phyloP scores from a whole-genome alignment of 202 grass and related monocot genomes.

The Zizania palustris region DNA sequence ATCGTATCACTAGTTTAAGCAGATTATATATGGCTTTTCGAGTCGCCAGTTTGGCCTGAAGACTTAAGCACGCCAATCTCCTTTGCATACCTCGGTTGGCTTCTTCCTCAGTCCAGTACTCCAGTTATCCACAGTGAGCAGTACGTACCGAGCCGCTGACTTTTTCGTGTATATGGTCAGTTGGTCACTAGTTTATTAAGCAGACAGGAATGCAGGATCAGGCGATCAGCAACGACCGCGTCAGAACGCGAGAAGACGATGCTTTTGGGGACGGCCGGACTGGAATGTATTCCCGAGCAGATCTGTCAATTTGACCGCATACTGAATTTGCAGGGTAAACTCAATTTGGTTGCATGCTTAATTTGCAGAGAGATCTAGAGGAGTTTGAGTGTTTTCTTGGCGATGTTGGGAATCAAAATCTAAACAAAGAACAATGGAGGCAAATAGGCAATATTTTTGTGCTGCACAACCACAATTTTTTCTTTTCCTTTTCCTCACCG shows the following conservation, averaged over 20 bases:
- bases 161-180: neutral
- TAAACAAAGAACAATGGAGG: no score
- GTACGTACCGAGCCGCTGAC: constrained; percentile 18
- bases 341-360: neutral
- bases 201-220: neutral
- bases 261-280: neutral
- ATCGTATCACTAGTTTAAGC: constrained; percentile 28
- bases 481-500: no score
- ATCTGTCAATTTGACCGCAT: neutral
- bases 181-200: neutral
- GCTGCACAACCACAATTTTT: no score
- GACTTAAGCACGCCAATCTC: neutral
- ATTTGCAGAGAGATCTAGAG: neutral
- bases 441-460: no score
- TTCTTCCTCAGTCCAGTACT: no score
- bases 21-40: neutral
- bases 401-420: neutral
- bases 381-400: no score
- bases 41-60: constrained; percentile 2
- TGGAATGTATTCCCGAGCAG: neutral
- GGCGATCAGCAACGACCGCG: neutral
- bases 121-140: neutral
- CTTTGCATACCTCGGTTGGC: neutral
- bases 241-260: neutral
- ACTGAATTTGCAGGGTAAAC: neutral